phyloP scores from a whole-genome alignment of 1,284 basidiomycete genomes.

The Moniliella sp. region DNA sequence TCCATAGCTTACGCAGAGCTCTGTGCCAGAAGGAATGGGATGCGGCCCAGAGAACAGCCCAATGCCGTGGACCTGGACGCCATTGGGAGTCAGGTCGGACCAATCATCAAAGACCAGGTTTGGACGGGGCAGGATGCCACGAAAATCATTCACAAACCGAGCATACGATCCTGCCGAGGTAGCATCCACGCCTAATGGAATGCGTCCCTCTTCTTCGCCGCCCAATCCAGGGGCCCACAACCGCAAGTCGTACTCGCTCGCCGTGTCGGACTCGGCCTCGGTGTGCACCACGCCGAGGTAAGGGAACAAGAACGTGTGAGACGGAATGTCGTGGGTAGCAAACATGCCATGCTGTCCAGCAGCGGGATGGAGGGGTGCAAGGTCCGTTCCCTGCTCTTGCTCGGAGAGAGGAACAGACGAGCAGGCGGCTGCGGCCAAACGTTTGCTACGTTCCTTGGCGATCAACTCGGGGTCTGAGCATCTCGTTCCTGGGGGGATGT shows the following conservation, averaged over 20 bases:
- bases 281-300: conserved; percentile 68
- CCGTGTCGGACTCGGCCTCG: conserved; percentile 41
- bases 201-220: conserved; percentile 32
- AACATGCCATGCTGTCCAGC: conserved; percentile 61
- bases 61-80: conserved; percentile 38
- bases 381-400: neutral
- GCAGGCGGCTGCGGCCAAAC: neutral
- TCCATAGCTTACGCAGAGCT: conserved; percentile 74
- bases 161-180: conserved; percentile 54
- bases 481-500: neutral
- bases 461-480: neutral
- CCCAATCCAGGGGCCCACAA: conserved; percentile 1
- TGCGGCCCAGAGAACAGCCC: conserved; percentile 35
- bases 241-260: conserved; percentile 59
- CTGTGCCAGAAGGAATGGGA: conserved; percentile 54
- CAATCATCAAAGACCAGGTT: conserved; percentile 18
- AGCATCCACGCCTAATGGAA: conserved; percentile 46
- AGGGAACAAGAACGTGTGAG: conserved; percentile 50
- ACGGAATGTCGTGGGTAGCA: conserved; percentile 48
- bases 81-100: conserved; percentile 41
- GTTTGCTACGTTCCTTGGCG: neutral
- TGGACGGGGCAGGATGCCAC: conserved; percentile 11
- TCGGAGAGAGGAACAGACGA: neutral
- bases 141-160: conserved; percentile 24
- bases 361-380: conserved; percentile 46